Base-by-base conservation (phyloP, 257 asterid species). In the Nicotiana undulata region DNA sequence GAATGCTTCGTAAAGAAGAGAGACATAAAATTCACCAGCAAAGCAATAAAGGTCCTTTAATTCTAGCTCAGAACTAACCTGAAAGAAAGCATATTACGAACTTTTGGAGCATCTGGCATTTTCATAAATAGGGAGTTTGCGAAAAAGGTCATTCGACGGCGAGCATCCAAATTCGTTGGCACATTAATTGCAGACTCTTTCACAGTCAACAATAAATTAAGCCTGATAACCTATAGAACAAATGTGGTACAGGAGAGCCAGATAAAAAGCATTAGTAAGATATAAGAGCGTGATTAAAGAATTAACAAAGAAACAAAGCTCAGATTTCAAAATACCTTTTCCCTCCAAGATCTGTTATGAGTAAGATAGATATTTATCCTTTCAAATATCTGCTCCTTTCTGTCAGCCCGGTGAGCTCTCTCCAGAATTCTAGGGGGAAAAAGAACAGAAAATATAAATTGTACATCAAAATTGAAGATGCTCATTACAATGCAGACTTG, bases 101-200 rank as follows among this genome's bases (percentile, higher is more conserved):
- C 98, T 91, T 88, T 92, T 26, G 99, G 99, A 20, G 99, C 98
- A 85, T 72, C 77, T 63, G 99, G 99, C 97, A 96, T 96, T 84
- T 86, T 89, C 99, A 96, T 96, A 81, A 96, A 96, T 56, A 96
- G 88, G 58, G 99, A 96, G 91, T 94, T 96, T 5, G 99, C 94
- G 79, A 96, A 96, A 88, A 96, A 96, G 67, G 98, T 94, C 64
- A 92, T 92, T 77, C 99, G 92, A 6, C 99, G 90, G 55, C 98
- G 97, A 83, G 99, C 99, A 72, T 96, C 99, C 83, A 94, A 81
- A 86, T 96, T 94, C 88, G 87, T 90, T 53, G 99, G 99, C 82
- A 96, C 98, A 75, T 96, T 89, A 81, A 89, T 93, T 67, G 99
- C 99, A 61, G 98, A 96, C 86, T 96, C 99, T 88, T 96, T 96